phyloP scores from a whole-genome alignment of 768 basidiomycete genomes.

The Mycena vitilis region DNA sequence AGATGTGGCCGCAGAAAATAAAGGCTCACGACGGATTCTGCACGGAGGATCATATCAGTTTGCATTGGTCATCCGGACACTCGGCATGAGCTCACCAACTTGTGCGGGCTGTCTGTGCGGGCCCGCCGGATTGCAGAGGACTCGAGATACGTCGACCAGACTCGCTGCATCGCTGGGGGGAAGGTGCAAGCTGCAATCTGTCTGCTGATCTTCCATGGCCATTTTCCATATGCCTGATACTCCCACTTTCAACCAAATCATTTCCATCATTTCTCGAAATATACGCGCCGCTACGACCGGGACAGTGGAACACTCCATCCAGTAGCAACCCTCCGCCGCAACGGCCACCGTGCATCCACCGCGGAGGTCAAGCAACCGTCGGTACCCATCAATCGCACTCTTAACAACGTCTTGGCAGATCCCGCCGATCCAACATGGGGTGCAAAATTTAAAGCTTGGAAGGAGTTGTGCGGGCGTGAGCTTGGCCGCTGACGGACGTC shows the following conservation, averaged over 20 bases:
- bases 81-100: constrained; percentile 35
- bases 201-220: constrained; percentile 21
- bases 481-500: too few relatives aligned
- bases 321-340: not conserved
- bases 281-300: not conserved
- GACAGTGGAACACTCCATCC: not conserved
- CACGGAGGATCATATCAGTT: constrained; percentile 21
- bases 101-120: constrained; percentile 28
- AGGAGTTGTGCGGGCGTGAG: too few relatives aligned
- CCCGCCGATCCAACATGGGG: too few relatives aligned
- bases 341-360: too few relatives aligned
- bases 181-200: constrained; percentile 6
- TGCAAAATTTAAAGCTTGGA: too few relatives aligned
- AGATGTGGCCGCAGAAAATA: constrained; percentile 8
- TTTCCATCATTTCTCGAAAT: constrained; percentile 4
- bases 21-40: constrained; percentile 36
- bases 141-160: constrained; percentile 58
- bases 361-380: too few relatives aligned
- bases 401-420: too few relatives aligned
- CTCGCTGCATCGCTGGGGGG: constrained; percentile 48
- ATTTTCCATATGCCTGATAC: constrained; percentile 15
- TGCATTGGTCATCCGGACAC: constrained; percentile 36
- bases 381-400: too few relatives aligned
- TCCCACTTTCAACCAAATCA: constrained; percentile 1
- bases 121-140: constrained; percentile 33